Conservation (phyloP, 1,139 yeast genomes). For the Scheffersomyces titani region DNA sequence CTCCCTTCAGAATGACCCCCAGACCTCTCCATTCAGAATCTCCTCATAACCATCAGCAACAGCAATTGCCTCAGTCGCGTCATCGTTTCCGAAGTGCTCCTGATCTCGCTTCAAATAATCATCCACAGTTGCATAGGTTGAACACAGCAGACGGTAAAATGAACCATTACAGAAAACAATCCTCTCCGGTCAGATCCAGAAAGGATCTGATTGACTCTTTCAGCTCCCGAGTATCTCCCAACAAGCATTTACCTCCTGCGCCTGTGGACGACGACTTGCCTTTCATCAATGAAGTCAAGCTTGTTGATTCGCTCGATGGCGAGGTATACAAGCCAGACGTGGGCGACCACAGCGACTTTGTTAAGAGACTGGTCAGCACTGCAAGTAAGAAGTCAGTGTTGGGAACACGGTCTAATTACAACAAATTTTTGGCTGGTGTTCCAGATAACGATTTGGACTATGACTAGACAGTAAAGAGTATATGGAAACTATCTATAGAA, state of each 20-base stretch:
- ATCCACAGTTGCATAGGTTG: slow-evolving; percentile 10
- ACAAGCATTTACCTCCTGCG: slow-evolving; percentile 17
- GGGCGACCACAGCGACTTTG: slow-evolving; percentile 5
- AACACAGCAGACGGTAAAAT: slow-evolving; percentile 1
- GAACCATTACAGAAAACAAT: background rate
- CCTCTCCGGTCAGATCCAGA: slow-evolving; percentile 5
- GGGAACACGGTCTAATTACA: slow-evolving; percentile 44
- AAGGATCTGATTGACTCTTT: slow-evolving; percentile 11
- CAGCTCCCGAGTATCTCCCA: slow-evolving; percentile 5
- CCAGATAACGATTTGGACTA: slow-evolving; percentile 10
- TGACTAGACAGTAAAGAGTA: background rate
- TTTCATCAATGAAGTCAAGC: slow-evolving; percentile 38
- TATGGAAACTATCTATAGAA: background rate
- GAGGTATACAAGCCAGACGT: slow-evolving; percentile 6
- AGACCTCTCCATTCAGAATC: slow-evolving; percentile 4
- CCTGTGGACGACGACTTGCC: slow-evolving; percentile 37
- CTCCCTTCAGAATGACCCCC: slow-evolving; percentile 20
- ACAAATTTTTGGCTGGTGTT: slow-evolving; percentile 38
- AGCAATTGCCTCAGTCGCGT: background rate
- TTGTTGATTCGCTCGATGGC: slow-evolving; percentile 13
- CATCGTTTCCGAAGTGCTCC: slow-evolving; percentile 17
- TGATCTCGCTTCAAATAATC: slow-evolving; percentile 10
- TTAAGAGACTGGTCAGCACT: slow-evolving; percentile 31
- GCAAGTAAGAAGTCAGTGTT: slow-evolving; percentile 38
- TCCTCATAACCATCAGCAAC: slow-evolving; percentile 3